Percentiles rank a stretch among this genome's conserved stretches.
These are phyloP conservation scores for Arachis monticola DNA, from an alignment of 331 rosid genomes.

Conservation along the genomic window DNA sequence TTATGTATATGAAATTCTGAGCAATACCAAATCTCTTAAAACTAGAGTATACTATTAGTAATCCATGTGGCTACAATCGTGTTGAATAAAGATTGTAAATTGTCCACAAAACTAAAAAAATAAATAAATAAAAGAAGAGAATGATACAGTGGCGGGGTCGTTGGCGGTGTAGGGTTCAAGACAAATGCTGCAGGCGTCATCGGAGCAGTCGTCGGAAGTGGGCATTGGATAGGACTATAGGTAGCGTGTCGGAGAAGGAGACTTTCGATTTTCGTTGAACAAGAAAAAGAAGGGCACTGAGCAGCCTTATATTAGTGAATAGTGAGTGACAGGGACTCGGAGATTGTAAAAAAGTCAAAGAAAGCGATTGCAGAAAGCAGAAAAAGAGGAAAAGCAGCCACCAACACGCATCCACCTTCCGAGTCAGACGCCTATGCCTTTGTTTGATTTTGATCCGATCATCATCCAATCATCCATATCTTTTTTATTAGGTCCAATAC, in stretches of 20 bases:
- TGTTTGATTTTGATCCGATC: background rate
- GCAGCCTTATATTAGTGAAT: background rate
- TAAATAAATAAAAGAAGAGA: background rate
- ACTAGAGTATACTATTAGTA: too few relatives aligned
- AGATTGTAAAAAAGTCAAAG: background rate
- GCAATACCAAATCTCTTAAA: background rate
- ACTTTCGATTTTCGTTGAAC: background rate
- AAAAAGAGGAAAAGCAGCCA: background rate
- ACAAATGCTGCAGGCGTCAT: conserved; percentile 75
- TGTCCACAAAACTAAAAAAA: conserved; percentile 2
- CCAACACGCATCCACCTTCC: background rate
- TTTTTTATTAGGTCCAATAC: too few relatives aligned
- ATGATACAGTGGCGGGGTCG: conserved; percentile 67
- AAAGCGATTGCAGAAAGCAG: background rate
- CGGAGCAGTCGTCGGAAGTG: conserved; percentile 41
- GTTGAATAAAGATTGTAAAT: conserved; percentile 14
- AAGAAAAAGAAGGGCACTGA: conserved; percentile 32
- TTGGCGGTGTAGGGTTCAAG: conserved; percentile 63
- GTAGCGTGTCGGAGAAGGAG: background rate
- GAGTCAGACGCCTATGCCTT: background rate
- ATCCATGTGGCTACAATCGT: background rate
- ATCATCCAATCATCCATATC: background rate
- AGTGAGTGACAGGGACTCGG: too few relatives aligned
- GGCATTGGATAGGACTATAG: conserved; percentile 42
- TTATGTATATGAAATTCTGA: background rate